Base-by-base conservation (phyloP, 495 filamentous ascomycete genomes). In the Penicillium psychrofluorescens region DNA sequence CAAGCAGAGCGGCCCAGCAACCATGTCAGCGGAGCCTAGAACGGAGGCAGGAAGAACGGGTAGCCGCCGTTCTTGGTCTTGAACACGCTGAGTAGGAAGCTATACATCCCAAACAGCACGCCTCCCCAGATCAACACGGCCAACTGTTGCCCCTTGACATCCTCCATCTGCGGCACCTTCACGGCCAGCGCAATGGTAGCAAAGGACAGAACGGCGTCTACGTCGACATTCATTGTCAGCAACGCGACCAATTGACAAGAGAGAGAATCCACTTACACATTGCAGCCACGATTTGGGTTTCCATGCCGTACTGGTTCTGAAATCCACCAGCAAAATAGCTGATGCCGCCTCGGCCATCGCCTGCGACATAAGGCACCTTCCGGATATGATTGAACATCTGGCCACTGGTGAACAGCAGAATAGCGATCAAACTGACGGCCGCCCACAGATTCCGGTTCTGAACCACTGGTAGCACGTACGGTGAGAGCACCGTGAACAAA, bases 311-410 rank as follows among this genome's bases (percentile, higher is more conserved):
- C 60, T 99, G 92, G 58, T 84, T 97, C 56, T 89, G 88, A 59
- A 97, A 99, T 1, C 92, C 92, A 36, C 79, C 79, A 3, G 94
- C 92, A 63, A 97, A 91, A 63, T 97, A 99, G 58, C 69, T 85
- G 34, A 97, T 78, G 2, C 89, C 90, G 7, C 94, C 94, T 36
- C 74, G 77, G 6, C 87, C 88, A 65, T 97, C 84, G 14, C 83
- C 86, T 31, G 81, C 79, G 37, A 97, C 88, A 57, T 99, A 99
- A n/a, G 92, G 91, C 0, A 92, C 89, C 57, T 90, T 90, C 43
- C 92, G 78, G 59, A 99, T 99, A 53, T 97, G 92, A 66, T 97
- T 97, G 76, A 90, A 99, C 92, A 99, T 98, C 61, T 97, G 90
- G 11, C 94, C 92, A 50, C 83, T 89, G 30, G 87, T 97, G 70